A percentile compares a stretch with the other conserved stretches of the same genome.
phyloP scores from a whole-genome alignment of 352 stramenopile genomes.

The Phytophthora litchii region DNA sequence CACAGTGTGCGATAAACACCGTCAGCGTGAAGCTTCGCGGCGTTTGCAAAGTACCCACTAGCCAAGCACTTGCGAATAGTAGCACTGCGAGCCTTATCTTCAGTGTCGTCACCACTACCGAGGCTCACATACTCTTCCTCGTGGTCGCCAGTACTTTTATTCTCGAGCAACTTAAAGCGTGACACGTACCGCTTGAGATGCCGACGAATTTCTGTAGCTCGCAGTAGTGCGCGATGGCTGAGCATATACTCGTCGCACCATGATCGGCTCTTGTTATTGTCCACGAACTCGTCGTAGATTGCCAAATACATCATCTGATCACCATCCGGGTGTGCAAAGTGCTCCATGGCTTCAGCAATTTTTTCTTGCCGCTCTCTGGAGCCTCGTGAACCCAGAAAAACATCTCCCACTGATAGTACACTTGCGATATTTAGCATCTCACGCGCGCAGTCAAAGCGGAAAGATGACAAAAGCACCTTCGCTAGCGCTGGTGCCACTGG shows the following conservation, averaged over 20 bases:
- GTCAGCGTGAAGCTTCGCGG: constrained; percentile 94
- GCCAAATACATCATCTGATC: constrained; percentile 75
- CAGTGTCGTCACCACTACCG: constrained; percentile 16
- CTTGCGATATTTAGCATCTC: constrained; percentile 96
- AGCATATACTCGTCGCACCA: constrained; percentile 83
- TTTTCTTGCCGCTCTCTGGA: constrained; percentile 75
- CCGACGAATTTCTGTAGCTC: constrained; percentile 68
- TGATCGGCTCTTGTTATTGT: constrained; percentile 60
- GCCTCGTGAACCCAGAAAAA: constrained; percentile 66
- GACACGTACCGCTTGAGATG: constrained; percentile 74
- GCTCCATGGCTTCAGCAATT: constrained; percentile 67
- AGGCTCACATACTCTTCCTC: constrained; percentile 26
- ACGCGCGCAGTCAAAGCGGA: constrained; percentile 81
- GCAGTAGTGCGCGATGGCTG: constrained; percentile 56
- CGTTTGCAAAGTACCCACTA: constrained; percentile 95
- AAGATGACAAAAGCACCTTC: constrained; percentile 72
- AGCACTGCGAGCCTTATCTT: constrained; percentile 31
- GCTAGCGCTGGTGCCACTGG: constrained; percentile 93
- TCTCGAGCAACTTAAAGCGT: constrained; percentile 45
- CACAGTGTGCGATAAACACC: constrained; percentile 69
- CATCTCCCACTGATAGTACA: constrained; percentile 94
- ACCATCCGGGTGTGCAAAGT: constrained; percentile 69
- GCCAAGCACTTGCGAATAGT: constrained; percentile 70
- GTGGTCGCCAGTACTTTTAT: not conserved
- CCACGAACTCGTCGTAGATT: constrained; percentile 77